Evolutionary conservation across 1,284 basidiomycete species (phyloP).

Genomic region (Heterobasidion annosum): DNA sequence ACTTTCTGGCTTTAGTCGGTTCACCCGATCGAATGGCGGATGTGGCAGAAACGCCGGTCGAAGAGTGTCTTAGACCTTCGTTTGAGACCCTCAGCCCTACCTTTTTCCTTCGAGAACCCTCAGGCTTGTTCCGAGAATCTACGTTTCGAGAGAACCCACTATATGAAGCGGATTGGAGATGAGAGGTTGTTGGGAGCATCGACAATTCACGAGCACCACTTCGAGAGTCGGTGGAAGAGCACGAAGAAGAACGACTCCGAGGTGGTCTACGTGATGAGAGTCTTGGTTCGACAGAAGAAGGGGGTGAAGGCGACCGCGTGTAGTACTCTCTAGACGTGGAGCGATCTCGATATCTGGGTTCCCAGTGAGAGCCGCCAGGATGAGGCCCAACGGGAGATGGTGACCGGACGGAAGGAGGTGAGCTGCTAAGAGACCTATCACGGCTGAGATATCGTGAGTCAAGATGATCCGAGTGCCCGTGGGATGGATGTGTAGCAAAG

Average conservation of each 20-base stretch:
- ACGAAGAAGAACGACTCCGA: background rate
- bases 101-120: background rate
- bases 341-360: background rate
- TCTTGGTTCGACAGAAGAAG: background rate
- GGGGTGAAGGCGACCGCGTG: background rate
- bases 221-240: background rate
- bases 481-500: background rate
- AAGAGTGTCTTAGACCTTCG: background rate
- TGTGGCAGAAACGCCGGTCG: background rate
- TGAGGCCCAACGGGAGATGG: background rate
- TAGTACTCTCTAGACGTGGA: background rate
- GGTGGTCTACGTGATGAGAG: background rate
- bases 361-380: background rate
- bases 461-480: background rate
- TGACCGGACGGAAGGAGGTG: background rate
- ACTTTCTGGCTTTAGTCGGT: background rate
- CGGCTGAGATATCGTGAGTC: conserved; percentile 1
- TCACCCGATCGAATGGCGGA: background rate
- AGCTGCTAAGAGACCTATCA: conserved; percentile 1
- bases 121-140: background rate
- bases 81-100: background rate
- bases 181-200: background rate
- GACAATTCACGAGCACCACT: background rate
- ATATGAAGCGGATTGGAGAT: background rate
- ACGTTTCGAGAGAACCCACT: background rate